Percentiles rank a stretch among this genome's conserved stretches.
phyloP scores from a whole-genome alignment of 805 yeast species.

The Sugiyamaella boreocaroliniensis region DNA sequence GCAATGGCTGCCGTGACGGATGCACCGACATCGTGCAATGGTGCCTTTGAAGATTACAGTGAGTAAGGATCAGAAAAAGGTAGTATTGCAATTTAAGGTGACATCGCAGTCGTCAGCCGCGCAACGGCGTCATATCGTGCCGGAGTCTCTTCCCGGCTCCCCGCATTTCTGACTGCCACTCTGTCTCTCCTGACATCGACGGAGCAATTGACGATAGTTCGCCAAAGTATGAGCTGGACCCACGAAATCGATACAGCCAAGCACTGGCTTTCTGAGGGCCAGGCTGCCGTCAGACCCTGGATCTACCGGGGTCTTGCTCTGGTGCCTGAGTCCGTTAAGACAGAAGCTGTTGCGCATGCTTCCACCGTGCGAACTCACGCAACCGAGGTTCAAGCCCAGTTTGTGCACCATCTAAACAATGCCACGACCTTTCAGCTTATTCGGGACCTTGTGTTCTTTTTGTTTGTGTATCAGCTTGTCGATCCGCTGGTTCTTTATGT shows the following conservation, averaged over 20 bases:
- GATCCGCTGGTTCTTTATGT: constrained; percentile 13
- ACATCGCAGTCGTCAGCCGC: neutral
- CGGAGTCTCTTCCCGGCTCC: neutral
- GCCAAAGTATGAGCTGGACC: neutral
- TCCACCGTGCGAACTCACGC: neutral
- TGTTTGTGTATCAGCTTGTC: constrained; percentile 6
- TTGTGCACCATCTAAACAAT: neutral
- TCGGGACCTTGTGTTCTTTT: constrained; percentile 5
- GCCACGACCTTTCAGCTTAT: constrained; percentile 4
- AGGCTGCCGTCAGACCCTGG: neutral
- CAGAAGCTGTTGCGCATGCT: neutral
- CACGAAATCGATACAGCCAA: neutral
- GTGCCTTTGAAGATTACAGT: too few relatives aligned
- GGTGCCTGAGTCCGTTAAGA: neutral
- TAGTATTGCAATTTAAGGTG: too few relatives aligned
- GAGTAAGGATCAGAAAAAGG: too few relatives aligned
- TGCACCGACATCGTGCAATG: constrained; percentile 9
- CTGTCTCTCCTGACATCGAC: too few relatives aligned
- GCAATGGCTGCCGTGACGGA: constrained; percentile 10
- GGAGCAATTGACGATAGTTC: too few relatives aligned
- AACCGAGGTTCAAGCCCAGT: neutral
- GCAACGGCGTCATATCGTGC: neutral
- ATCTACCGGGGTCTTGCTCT: neutral
- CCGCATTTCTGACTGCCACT: neutral
- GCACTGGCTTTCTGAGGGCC: neutral